phyloP scores from a whole-genome alignment of 345 rosid species.

The Pugionium cornutum region DNA sequence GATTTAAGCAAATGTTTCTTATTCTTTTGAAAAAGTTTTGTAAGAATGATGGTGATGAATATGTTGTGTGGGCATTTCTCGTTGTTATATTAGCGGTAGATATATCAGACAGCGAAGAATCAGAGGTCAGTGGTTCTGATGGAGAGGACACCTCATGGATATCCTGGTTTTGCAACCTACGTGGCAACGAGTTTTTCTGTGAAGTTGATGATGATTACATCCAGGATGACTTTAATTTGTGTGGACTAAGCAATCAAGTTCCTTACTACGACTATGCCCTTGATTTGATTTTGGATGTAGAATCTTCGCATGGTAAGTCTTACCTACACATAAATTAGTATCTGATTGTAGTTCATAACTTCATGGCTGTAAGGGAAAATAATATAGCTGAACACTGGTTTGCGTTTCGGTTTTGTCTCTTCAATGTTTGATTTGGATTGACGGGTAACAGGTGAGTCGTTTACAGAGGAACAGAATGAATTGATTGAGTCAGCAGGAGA shows the following conservation, averaged over 20 bases:
- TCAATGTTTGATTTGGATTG: constrained; percentile 39
- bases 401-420: background rate
- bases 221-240: constrained; percentile 95
- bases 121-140: constrained; percentile 97
- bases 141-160: constrained; percentile 97
- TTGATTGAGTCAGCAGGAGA: constrained; percentile 94
- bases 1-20: background rate
- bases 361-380: background rate
- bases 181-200: constrained; percentile 97
- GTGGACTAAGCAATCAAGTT: constrained; percentile 94
- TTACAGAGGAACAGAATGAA: constrained; percentile 95
- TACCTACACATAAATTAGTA: background rate
- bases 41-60: constrained; percentile 13
- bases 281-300: constrained; percentile 94
- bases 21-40: background rate
- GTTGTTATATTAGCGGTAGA: constrained; percentile 42
- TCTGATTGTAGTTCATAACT: background rate
- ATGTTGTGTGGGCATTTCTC: constrained; percentile 10
- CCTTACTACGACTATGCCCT: constrained; percentile 97
- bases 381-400: constrained; percentile 3
- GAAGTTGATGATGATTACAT: constrained; percentile 99
- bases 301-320: constrained; percentile 82
- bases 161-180: constrained; percentile 91
- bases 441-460: constrained; percentile 75
- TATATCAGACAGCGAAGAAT: constrained; percentile 92